These are phyloP conservation scores for Monosporozyma unispora DNA, from an alignment of 805 yeast genomes.

Conservation along the genomic window DNA sequence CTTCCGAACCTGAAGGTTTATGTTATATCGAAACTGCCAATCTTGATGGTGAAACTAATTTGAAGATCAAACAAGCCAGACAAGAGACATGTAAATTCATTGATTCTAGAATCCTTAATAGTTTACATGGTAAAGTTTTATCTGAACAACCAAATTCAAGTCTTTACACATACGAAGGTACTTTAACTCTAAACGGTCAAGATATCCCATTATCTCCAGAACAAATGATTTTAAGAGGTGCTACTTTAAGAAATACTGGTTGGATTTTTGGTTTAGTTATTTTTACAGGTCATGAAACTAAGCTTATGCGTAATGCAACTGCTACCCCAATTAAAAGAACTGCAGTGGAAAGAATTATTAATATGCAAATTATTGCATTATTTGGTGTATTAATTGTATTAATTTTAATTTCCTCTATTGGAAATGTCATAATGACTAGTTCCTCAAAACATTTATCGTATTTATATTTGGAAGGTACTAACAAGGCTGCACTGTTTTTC, in stretches of 20 bases:
- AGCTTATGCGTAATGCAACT: slow-evolving; percentile 95
- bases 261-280: slow-evolving; percentile 93
- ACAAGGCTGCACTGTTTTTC: slow-evolving; percentile 64
- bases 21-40: slow-evolving; percentile 97
- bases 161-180: slow-evolving; percentile 91
- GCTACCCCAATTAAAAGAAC: slow-evolving; percentile 97
- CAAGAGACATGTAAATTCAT: slow-evolving; percentile 68
- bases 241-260: slow-evolving; percentile 85
- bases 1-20: slow-evolving; percentile 96
- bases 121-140: slow-evolving; percentile 49
- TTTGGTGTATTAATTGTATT: slow-evolving; percentile 71
- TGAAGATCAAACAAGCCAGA: slow-evolving; percentile 85
- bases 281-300: slow-evolving; percentile 97
- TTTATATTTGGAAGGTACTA: slow-evolving; percentile 58
- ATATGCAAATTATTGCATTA: slow-evolving; percentile 80
- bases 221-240: slow-evolving; percentile 88
- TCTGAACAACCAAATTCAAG: slow-evolving; percentile 94
- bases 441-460: slow-evolving; percentile 50
- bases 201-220: slow-evolving; percentile 77
- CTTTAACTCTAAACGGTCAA: slow-evolving; percentile 45
- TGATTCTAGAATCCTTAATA: slow-evolving; percentile 50
- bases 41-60: slow-evolving; percentile 93
- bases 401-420: slow-evolving; percentile 74
- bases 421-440: slow-evolving; percentile 68
- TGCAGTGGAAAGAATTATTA: slow-evolving; percentile 91